These are phyloP conservation scores for Xylariales sp. DNA, from an alignment of 2,329 filamentous ascomycete genomes.

Conservation along the genomic window DNA sequence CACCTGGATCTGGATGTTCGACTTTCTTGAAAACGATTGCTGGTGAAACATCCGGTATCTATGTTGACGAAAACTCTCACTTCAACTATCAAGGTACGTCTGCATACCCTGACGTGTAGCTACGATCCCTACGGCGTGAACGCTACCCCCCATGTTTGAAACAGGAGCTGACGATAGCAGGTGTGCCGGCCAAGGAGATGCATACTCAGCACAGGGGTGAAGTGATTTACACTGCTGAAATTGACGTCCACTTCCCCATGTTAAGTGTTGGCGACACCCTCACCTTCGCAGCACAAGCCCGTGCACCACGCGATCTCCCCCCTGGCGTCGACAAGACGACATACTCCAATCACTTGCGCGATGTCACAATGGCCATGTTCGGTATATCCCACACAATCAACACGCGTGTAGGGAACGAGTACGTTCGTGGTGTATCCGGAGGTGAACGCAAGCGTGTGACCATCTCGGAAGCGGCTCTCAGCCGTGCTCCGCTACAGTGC, in stretches of 20 bases:
- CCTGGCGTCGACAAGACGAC: constrained; percentile 45
- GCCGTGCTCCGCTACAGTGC: constrained; percentile 51
- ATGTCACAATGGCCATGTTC: constrained; percentile 69
- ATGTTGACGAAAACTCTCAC: constrained; percentile 60
- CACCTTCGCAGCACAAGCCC: constrained; percentile 66
- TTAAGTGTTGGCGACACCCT: constrained; percentile 73
- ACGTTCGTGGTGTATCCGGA: constrained; percentile 66
- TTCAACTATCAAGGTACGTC: constrained; percentile 71
- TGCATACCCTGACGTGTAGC: too few relatives aligned
- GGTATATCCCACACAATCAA: constrained; percentile 67
- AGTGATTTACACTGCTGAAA: constrained; percentile 79
- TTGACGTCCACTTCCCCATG: constrained; percentile 74
- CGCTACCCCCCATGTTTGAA: too few relatives aligned
- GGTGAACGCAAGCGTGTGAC: constrained; percentile 65
- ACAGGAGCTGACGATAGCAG: constrained; percentile 24
- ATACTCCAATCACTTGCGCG: constrained; percentile 58
- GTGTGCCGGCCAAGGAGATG: constrained; percentile 66
- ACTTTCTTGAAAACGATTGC: constrained; percentile 79
- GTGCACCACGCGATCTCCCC: constrained; percentile 56
- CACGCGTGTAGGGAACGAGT: constrained; percentile 70
- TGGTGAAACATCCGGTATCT: constrained; percentile 74
- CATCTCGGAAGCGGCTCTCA: constrained; percentile 54
- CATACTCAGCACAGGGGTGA: constrained; percentile 72
- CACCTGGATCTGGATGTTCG: constrained; percentile 66
- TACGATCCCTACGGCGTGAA: background rate